Base-by-base conservation (phyloP, 768 basidiomycete genomes). In the Podaxis pistillaris region DNA sequence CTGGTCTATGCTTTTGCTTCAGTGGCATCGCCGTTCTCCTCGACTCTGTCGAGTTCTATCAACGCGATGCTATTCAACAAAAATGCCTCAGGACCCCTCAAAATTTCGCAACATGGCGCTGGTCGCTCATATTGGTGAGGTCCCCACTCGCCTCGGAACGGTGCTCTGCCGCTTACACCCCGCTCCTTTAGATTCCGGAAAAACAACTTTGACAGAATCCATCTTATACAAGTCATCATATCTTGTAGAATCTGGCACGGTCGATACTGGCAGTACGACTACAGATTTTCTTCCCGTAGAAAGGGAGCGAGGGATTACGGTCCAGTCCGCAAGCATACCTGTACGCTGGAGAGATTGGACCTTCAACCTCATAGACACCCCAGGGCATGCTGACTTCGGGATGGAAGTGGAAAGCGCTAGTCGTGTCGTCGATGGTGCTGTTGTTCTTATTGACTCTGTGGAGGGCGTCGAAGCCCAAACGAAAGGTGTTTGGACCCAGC, bases 401-500 rank as follows among this genome's bases (percentile, higher is more conserved):
- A 94, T 95, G 93, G 93, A 96, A 69, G 94, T 96, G 28, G 94
- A 95, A 74, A 91, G 93, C 68, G 94, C 94, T 7, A 94, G 93
- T 69, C 86, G 93, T 30, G 89, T 96, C 15, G 86, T 94, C 3
- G 93, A 96, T 65, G 94, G 93, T 60, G 93, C 93, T 15, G 87
- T 96, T 30, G 90, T 96, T 33, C 74, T 96, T 36, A 85, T 96
- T 49, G 93, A 96, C 74, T 90, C 93, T 0, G 93, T 96, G 0
- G 93, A 95, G 74, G 93, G 93, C 6, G 93, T 95, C 4, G 93
- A 95, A 73, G 86, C 91, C 11, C 93, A 96, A 71, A 96, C 94
- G 0, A 89, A 86, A 72, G 91, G 90, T 46, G 94, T 96, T 50
- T 95, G 94, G 94, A 78, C 76, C 58, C 93, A 96, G 72, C 73